Percentiles rank a stretch among this genome's conserved stretches.
Evolutionary conservation across 345 rosid genomes (phyloP).

Genomic region (Hibiscus trionum): DNA sequence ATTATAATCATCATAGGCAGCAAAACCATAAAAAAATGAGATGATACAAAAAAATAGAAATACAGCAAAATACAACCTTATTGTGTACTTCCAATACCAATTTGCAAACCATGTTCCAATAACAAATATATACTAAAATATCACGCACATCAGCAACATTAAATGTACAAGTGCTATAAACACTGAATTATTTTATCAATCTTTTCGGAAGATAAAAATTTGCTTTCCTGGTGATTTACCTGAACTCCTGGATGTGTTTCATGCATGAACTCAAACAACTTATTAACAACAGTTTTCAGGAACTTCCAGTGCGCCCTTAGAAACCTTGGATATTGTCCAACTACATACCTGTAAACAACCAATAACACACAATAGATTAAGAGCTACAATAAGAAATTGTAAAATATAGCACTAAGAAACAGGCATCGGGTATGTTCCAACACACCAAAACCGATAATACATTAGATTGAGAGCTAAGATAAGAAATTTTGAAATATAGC

Average conservation of each 20-base stretch:
- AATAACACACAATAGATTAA: slow-evolving; percentile 5
- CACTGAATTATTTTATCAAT: background rate
- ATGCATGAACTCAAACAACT: slow-evolving; percentile 98
- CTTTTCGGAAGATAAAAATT: background rate
- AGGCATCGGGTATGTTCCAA: background rate
- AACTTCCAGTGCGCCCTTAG: slow-evolving; percentile 99
- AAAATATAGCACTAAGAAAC: background rate
- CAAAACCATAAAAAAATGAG: background rate
- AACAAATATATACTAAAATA: background rate
- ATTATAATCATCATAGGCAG: background rate
- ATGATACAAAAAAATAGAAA: background rate
- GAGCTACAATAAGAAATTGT: background rate
- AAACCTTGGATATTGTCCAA: slow-evolving; percentile 98
- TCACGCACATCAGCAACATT: background rate
- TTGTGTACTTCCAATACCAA: background rate
- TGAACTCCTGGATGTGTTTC: slow-evolving; percentile 99
- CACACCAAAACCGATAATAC: slow-evolving; percentile 12
- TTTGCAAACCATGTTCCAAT: background rate
- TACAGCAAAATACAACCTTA: background rate
- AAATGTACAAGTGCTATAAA: background rate
- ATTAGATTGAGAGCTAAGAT: background rate
- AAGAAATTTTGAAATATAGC: background rate
- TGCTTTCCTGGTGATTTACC: slow-evolving; percentile 30
- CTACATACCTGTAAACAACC: slow-evolving; percentile 77
- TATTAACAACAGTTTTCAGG: slow-evolving; percentile 95